Evolutionary conservation across 768 basidiomycete genomes (phyloP), one percentile per base, ranked within the genome.

Genomic region (Macrolepiota dolichaula): DNA sequence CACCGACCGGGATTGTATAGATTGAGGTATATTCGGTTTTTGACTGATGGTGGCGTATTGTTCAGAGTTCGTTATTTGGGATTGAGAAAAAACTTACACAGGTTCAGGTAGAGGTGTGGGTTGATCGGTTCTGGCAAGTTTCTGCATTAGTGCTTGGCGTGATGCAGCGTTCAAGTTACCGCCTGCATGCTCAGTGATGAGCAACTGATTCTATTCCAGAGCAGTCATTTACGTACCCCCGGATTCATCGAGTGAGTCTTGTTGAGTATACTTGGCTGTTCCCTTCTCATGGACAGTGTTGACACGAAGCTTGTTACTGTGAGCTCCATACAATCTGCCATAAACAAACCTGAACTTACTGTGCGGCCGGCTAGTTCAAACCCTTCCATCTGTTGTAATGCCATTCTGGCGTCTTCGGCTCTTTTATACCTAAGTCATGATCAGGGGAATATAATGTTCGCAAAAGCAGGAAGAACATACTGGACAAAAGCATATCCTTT

Each of bases 141-240:
- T 99, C 79, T 96, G 94, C 97, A 99, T 99, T 81, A 99, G 93
- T 75, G 94, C 93, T 82, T 97, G 95, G 78, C 97, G 92, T 72
- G 94, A 94, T 71, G 92, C 92, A 81, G 92, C 92, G 81, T 97
- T 97, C 82, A 97, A 86, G 84, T 94, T 94, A 92, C 92, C 92
- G 76, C 91, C 94, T 96, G 70, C 1, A 47, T 27, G 42, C 13
- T 49, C 22, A 42, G n/a, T 51, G 35, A n/a, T 50, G n/a, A 55
- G 58, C 27, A 27, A 49, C 27, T 24, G 3, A 19, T 52, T 12
- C 36, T 15, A 42, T 19, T 49, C 35, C 32, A 6, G 27, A 19
- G 46, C 29, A 53, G 19, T 4, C n/a, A 17, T 15, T 44, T 17
- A 59, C 64, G 65, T 69, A 94, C 96, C 94, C 72, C 92, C 92